Conservation (phyloP, 768 basidiomycete genomes). For the Tulasnella sp. region DNA sequence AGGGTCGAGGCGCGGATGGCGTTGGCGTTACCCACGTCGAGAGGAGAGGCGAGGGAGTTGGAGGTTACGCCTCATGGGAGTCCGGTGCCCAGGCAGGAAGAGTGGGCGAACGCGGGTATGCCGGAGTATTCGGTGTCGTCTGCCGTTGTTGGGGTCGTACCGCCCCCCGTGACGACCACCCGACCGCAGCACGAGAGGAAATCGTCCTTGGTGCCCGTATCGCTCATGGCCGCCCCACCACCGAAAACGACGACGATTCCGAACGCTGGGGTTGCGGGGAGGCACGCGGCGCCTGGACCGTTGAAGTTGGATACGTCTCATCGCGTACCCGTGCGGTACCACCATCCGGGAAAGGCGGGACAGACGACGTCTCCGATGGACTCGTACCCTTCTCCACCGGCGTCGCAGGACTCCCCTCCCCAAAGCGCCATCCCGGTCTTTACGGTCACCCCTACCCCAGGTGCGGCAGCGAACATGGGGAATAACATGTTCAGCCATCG, state of each 20-base stretch:
- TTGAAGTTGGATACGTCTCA: not conserved
- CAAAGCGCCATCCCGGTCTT: not conserved
- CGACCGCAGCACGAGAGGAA: not conserved
- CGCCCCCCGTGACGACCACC: not conserved
- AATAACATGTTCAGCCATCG: constrained; percentile 1
- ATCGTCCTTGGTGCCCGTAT: not conserved
- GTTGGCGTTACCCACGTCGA: constrained; percentile 56
- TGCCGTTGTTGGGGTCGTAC: not conserved
- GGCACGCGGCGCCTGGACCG: not conserved
- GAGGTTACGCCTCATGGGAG: not conserved
- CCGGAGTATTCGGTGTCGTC: constrained; percentile 2
- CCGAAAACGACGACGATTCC: not conserved
- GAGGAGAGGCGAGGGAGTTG: constrained; percentile 32
- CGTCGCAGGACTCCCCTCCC: constrained; percentile 8
- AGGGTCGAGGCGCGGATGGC: constrained; percentile 62
- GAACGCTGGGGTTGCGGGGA: not conserved
- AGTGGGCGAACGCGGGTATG: constrained; percentile 8
- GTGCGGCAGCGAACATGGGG: not conserved
- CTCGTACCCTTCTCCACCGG: constrained; percentile 8
- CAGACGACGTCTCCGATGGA: constrained; percentile 7
- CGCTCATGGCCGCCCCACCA: not conserved
- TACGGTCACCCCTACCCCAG: not conserved
- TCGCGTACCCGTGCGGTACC: not conserved
- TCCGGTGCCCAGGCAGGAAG: not conserved
- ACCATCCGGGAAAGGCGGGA: not conserved